phyloP scores from a whole-genome alignment of 129 eudicot species.

The Escallonia rubra region DNA sequence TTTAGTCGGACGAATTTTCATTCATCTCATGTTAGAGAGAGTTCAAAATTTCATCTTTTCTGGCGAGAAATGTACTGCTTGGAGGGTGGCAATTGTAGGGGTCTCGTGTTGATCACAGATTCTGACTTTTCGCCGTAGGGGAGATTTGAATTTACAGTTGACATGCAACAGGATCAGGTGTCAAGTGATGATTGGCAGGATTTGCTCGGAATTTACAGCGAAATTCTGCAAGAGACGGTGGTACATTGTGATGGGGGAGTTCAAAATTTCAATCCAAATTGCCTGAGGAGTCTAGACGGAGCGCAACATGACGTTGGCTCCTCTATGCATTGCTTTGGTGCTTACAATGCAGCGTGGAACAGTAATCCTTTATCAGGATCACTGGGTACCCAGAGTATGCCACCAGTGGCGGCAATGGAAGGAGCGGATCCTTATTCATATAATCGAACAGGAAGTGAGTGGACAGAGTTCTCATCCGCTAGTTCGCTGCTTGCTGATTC shows the following conservation, averaged over 20 bases:
- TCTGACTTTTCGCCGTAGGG: too few species aligned
- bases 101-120: too few species aligned
- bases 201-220: conserved; percentile 46
- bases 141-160: too few species aligned
- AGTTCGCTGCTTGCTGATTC: conserved; percentile 18
- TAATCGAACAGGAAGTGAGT: conserved; percentile 3
- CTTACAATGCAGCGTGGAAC: conserved; percentile 31
- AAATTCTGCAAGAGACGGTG: conserved; percentile 27
- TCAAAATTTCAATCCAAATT: neutral
- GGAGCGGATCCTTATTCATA: conserved; percentile 14
- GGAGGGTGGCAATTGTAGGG: too few species aligned
- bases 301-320: conserved; percentile 13
- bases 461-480: conserved; percentile 14
- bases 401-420: conserved; percentile 9
- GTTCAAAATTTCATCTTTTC: too few species aligned
- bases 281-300: too few species aligned
- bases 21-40: too few species aligned
- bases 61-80: too few species aligned
- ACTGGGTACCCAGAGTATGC: neutral
- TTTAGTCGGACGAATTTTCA: too few species aligned
- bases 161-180: conserved; percentile 5
- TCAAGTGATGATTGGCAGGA: conserved; percentile 44
- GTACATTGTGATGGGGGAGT: neutral
- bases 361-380: conserved; percentile 35
- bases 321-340: conserved; percentile 10